Evolutionary conservation across 148 eudicot genomes (phyloP).

Genomic region (Hydrangea macrophylla): DNA sequence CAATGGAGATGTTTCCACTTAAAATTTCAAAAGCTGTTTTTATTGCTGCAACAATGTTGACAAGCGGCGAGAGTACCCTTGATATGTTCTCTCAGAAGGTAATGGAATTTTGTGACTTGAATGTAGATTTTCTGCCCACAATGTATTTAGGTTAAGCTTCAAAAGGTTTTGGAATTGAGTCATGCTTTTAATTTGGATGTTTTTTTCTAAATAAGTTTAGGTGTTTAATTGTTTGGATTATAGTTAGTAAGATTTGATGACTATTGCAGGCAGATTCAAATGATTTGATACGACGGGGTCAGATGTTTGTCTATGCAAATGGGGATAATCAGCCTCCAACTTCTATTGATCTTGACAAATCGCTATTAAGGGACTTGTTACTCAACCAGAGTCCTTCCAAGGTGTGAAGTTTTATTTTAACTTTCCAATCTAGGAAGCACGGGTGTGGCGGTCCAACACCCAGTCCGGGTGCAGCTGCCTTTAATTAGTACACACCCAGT

Average conservation of each 20-base stretch:
- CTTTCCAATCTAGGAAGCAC: too few species aligned
- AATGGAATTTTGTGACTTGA: too few species aligned
- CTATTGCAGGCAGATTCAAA: constrained; percentile 55
- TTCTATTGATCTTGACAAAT: constrained; percentile 75
- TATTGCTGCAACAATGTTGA: constrained; percentile 81
- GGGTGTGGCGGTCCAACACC: too few species aligned
- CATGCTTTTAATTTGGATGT: too few species aligned
- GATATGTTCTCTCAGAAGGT: constrained; percentile 87
- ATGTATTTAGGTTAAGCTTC: background rate
- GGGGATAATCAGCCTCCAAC: constrained; percentile 79
- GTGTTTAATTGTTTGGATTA: background rate
- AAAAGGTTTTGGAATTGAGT: too few species aligned
- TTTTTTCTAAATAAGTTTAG: background rate
- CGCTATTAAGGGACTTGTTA: constrained; percentile 66
- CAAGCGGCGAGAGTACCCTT: constrained; percentile 68
- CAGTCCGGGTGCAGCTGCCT: too few species aligned
- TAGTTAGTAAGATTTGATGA: background rate
- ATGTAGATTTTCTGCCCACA: too few species aligned
- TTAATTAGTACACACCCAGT: too few species aligned
- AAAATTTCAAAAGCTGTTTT: constrained; percentile 78
- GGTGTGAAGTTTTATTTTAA: constrained; percentile 34
- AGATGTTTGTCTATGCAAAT: constrained; percentile 68
- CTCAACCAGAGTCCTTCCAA: constrained; percentile 92
- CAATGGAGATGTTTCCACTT: constrained; percentile 68
- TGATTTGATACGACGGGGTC: constrained; percentile 71